Conservation (phyloP, 352 stramenopile genomes). For the Phytopythium delawarense region DNA sequence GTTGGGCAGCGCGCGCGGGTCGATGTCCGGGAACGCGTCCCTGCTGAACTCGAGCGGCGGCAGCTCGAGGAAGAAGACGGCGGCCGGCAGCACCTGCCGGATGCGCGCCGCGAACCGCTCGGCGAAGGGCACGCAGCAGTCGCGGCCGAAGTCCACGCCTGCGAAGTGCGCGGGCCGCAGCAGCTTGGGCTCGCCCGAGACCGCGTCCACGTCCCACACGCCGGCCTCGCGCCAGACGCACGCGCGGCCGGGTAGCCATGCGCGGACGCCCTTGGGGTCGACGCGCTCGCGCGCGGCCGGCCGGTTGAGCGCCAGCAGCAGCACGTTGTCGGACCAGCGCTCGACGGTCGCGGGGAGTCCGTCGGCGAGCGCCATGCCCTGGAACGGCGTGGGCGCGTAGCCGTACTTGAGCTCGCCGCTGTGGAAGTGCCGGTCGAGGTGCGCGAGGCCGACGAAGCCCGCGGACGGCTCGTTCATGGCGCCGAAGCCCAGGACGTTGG, state of each 20-base stretch:
- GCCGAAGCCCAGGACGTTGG: slow-evolving; percentile 88
- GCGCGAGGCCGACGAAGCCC: slow-evolving; percentile 65
- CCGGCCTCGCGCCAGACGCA: slow-evolving; percentile 86
- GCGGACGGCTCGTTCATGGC: slow-evolving; percentile 90
- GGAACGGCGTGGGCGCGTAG: slow-evolving; percentile 71
- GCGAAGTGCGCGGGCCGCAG: slow-evolving; percentile 71
- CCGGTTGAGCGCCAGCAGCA: slow-evolving; percentile 38
- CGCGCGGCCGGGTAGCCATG: slow-evolving; percentile 57
- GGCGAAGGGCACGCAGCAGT: slow-evolving; percentile 83
- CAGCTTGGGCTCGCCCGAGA: slow-evolving; percentile 35
- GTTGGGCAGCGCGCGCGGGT: slow-evolving; percentile 42
- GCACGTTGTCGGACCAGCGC: slow-evolving; percentile 51
- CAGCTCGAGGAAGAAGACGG: slow-evolving; percentile 78
- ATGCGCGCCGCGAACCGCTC: slow-evolving; percentile 57
- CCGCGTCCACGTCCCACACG: slow-evolving; percentile 58
- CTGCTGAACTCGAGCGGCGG: slow-evolving; percentile 70
- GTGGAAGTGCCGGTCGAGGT: slow-evolving; percentile 56
- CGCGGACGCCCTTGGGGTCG: slow-evolving; percentile 47
- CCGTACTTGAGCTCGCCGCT: slow-evolving; percentile 64
- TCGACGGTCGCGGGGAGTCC: slow-evolving; percentile 54
- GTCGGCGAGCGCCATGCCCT: slow-evolving; percentile 78
- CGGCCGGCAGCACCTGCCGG: slow-evolving; percentile 47
- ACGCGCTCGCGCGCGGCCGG: slow-evolving; percentile 42
- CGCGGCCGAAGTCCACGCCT: slow-evolving; percentile 58
- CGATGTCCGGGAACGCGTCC: slow-evolving; percentile 67